Percentiles rank a stretch among this genome's conserved stretches.
Conservation (phyloP, 345 rosid species). For the Durio zibethinus region DNA sequence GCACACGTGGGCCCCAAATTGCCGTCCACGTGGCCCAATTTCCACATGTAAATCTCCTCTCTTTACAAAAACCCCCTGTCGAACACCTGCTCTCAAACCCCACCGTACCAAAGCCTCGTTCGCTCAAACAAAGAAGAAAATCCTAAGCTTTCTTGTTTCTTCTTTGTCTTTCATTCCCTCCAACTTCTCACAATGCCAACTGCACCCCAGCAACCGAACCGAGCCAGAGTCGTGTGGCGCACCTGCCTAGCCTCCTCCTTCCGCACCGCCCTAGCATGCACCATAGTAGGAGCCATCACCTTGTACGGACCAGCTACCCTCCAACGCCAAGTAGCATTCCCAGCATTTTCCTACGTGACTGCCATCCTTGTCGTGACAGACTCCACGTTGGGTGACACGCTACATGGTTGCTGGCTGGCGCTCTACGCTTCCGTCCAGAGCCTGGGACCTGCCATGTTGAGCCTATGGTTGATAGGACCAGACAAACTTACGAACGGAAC, state of each 20-base stretch:
- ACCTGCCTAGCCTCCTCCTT: conserved; percentile 62
- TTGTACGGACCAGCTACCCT: conserved; percentile 61
- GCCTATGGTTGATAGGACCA: conserved; percentile 66
- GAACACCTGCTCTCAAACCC: background rate
- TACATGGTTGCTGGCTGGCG: conserved; percentile 70
- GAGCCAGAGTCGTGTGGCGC: conserved; percentile 56
- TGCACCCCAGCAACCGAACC: conserved; percentile 12
- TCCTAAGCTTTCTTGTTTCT: background rate
- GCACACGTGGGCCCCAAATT: background rate
- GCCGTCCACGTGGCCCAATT: conserved; percentile 12
- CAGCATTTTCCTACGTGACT: conserved; percentile 78
- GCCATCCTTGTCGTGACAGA: conserved; percentile 61
- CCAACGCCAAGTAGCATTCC: conserved; percentile 47
- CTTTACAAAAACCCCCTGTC: conserved; percentile 6
- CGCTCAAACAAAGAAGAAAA: background rate
- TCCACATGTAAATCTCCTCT: background rate
- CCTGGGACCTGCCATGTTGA: conserved; percentile 60
- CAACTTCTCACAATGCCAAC: conserved; percentile 14
- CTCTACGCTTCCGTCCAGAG: conserved; percentile 70
- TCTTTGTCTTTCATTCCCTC: background rate
- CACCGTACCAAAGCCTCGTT: background rate
- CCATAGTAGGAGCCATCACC: conserved; percentile 58
- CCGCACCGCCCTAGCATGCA: conserved; percentile 76
- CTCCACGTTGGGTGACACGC: conserved; percentile 70
- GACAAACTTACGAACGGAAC: conserved; percentile 46